A percentile compares a stretch with the other conserved stretches of the same genome.
These are phyloP conservation scores for Pneumocystis canis DNA, from an alignment of 1,139 yeast species.

Conservation along the genomic window DNA sequence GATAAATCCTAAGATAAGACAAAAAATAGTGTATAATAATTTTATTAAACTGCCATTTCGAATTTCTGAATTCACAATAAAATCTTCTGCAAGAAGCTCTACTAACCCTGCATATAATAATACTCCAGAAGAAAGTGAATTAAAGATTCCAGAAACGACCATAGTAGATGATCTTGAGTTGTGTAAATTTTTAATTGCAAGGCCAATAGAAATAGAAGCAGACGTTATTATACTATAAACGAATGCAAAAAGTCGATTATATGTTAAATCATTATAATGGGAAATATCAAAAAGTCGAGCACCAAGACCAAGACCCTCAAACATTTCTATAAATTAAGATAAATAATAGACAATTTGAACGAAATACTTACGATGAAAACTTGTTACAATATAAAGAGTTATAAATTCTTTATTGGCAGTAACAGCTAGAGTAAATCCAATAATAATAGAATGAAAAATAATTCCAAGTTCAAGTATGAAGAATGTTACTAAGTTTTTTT, in stretches of 20 bases:
- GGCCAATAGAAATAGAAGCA: conserved; percentile 65
- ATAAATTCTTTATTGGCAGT: conserved; percentile 50
- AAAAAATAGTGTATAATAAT: conserved; percentile 25
- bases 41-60: conserved; percentile 23
- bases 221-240: conserved; percentile 61
- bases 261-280: conserved; percentile 35
- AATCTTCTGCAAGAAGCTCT: conserved; percentile 76
- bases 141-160: conserved; percentile 63
- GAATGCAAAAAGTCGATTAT: conserved; percentile 44
- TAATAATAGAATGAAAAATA: conserved; percentile 54
- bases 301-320: conserved; percentile 78
- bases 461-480: conserved; percentile 55
- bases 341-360: not conserved
- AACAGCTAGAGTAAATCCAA: conserved; percentile 50
- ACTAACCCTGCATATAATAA: conserved; percentile 68
- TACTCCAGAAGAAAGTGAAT: conserved; percentile 72
- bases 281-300: conserved; percentile 58
- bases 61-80: conserved; percentile 44
- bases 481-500: conserved; percentile 31
- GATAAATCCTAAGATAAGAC: conserved; percentile 46
- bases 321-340: conserved; percentile 30
- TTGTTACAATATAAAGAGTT: conserved; percentile 54
- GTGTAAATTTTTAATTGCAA: conserved; percentile 62
- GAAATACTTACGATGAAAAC: conserved; percentile 41
- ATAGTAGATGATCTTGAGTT: conserved; percentile 38